Conservation (phyloP, 352 stramenopile genomes). For the Elongisporangium prolatum region DNA sequence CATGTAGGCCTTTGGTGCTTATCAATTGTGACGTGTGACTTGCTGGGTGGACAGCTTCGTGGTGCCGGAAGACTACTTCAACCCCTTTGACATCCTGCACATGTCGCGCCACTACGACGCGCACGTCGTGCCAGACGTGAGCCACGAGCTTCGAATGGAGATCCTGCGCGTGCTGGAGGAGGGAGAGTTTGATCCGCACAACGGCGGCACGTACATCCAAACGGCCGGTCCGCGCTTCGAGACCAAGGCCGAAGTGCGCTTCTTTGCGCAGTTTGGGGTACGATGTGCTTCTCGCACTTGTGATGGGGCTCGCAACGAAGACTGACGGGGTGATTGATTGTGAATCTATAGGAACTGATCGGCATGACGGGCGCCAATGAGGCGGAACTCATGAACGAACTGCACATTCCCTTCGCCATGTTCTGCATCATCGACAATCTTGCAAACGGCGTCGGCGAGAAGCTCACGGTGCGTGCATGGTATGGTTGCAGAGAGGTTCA, state of each 20-base stretch:
- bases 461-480: constrained; percentile 44
- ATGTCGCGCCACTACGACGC: constrained; percentile 79
- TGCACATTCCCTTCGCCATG: constrained; percentile 81
- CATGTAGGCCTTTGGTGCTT: not conserved
- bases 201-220: constrained; percentile 86
- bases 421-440: constrained; percentile 88
- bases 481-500: not conserved
- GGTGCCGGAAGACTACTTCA: constrained; percentile 88
- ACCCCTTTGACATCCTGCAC: constrained; percentile 82
- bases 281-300: not conserved
- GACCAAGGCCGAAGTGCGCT: constrained; percentile 88
- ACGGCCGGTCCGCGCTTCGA: constrained; percentile 83
- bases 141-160: constrained; percentile 31
- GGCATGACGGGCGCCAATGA: constrained; percentile 89
- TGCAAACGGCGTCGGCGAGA: constrained; percentile 77
- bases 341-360: constrained; percentile 49
- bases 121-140: constrained; percentile 77
- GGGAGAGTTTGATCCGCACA: constrained; percentile 43
- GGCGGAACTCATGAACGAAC: constrained; percentile 80
- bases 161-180: constrained; percentile 44
- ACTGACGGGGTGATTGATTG: not conserved
- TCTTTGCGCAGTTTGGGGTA: constrained; percentile 80
- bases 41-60: constrained; percentile 36
- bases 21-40: not conserved
- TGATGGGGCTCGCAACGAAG: not conserved